Conservation (phyloP, 2,329 filamentous ascomycete genomes). For the Reticulascus tulasneorum region DNA sequence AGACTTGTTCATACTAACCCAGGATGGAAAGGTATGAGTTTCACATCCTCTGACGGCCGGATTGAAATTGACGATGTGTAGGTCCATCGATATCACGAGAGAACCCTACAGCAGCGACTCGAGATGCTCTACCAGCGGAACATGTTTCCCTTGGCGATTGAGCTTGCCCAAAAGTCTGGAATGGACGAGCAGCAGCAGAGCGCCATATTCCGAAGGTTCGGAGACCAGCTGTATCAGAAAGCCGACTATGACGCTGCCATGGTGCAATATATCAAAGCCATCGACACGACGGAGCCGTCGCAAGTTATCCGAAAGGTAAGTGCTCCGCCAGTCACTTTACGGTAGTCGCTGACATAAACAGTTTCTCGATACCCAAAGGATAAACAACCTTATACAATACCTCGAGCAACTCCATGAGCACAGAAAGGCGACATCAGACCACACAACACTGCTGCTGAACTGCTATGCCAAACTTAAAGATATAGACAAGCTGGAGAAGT, state of each 20-base stretch:
- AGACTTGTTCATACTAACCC: slow-evolving; percentile 82
- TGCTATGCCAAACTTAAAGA: slow-evolving; percentile 98
- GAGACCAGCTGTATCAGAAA: slow-evolving; percentile 91
- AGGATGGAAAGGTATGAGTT: slow-evolving; percentile 87
- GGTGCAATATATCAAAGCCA: slow-evolving; percentile 95
- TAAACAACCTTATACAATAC: slow-evolving; percentile 96
- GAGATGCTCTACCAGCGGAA: slow-evolving; percentile 94
- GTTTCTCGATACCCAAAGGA: slow-evolving; percentile 94
- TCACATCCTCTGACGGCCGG: too few species aligned
- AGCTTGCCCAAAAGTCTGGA: slow-evolving; percentile 83
- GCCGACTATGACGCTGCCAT: slow-evolving; percentile 97
- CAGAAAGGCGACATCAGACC: slow-evolving; percentile 87
- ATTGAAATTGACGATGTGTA: slow-evolving; percentile 31
- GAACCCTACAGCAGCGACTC: slow-evolving; percentile 81
- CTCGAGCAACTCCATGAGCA: slow-evolving; percentile 94
- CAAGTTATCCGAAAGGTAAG: slow-evolving; percentile 87
- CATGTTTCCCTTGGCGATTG: slow-evolving; percentile 86
- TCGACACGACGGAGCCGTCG: slow-evolving; percentile 92
- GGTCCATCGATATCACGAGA: slow-evolving; percentile 87
- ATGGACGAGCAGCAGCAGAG: slow-evolving; percentile 80
- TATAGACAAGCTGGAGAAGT: slow-evolving; percentile 90
- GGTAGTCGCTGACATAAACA: slow-evolving; percentile 33
- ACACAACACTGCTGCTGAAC: slow-evolving; percentile 90
- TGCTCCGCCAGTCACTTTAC: fast-evolving
- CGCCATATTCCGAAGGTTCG: slow-evolving; percentile 87